Evolutionary conservation across 2,329 filamentous ascomycete genomes (phyloP).

Genomic region (Aspergillus versicolor): DNA sequence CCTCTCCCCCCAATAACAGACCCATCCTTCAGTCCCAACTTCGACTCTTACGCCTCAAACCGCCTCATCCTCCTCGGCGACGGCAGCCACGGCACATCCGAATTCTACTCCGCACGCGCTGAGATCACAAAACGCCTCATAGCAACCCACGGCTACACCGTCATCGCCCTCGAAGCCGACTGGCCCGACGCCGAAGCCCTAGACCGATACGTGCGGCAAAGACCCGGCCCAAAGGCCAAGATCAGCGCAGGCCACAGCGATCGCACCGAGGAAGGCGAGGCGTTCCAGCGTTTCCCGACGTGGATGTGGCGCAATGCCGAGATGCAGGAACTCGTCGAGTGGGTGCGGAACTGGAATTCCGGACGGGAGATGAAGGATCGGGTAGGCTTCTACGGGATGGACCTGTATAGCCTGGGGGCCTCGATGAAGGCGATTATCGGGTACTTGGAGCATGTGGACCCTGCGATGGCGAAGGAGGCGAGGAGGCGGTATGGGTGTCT

Average conservation of each 20-base stretch:
- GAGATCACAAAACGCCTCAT: constrained; percentile 54
- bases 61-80: constrained; percentile 48
- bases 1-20: constrained; percentile 38
- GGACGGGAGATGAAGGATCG: constrained; percentile 28
- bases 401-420: constrained; percentile 51
- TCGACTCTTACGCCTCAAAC: constrained; percentile 41
- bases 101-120: constrained; percentile 54
- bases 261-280: constrained; percentile 20
- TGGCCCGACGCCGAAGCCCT: constrained; percentile 55
- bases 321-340: constrained; percentile 52
- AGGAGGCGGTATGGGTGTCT: constrained; percentile 48
- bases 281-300: constrained; percentile 53
- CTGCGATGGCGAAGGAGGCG: constrained; percentile 44
- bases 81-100: constrained; percentile 54
- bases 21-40: constrained; percentile 40
- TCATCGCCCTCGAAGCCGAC: constrained; percentile 54
- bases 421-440: constrained; percentile 49
- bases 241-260: constrained; percentile 27
- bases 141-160: constrained; percentile 51
- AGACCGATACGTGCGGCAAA: constrained; percentile 52
- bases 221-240: constrained; percentile 37
- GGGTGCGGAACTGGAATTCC: constrained; percentile 49
- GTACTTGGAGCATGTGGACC: constrained; percentile 50
- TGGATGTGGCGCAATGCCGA: constrained; percentile 60
- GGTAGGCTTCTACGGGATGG: constrained; percentile 52